Percentiles rank a stretch among this genome's conserved stretches.
Conservation (phyloP, 306 rosid species). For the Cicer judaicum region DNA sequence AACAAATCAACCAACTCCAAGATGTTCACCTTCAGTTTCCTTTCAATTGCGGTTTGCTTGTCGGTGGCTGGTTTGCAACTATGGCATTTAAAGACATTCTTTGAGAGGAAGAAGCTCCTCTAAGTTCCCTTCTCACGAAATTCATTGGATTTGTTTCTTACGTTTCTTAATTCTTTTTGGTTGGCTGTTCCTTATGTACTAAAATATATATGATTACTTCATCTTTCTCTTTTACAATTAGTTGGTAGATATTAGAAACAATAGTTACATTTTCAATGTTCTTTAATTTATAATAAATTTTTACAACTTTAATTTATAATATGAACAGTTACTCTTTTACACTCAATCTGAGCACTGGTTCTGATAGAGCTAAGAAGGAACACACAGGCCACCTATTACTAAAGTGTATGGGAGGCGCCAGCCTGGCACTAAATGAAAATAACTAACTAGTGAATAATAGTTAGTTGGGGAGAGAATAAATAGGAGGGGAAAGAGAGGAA, state of each 20-base stretch:
- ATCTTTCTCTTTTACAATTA: conserved; percentile 9
- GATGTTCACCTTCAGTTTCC: conserved; percentile 79
- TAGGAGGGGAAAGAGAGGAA: no score
- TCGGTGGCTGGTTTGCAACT: conserved; percentile 89
- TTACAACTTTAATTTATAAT: background rate
- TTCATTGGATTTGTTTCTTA: conserved; percentile 10
- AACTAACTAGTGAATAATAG: no score
- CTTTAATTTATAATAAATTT: background rate
- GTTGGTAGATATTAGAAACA: conserved; percentile 33
- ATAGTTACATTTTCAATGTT: conserved; percentile 1
- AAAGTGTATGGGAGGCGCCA: no score
- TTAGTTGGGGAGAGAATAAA: no score
- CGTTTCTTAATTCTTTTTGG: conserved; percentile 5
- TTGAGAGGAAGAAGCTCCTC: conserved; percentile 90
- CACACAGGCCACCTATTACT: no score
- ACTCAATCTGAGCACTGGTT: conserved; percentile 5
- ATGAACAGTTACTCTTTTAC: conserved; percentile 3
- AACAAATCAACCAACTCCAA: conserved; percentile 71
- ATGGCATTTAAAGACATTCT: conserved; percentile 94
- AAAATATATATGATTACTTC: conserved; percentile 44
- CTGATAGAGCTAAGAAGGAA: no score
- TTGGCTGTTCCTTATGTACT: conserved; percentile 12
- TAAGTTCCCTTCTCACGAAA: conserved; percentile 40
- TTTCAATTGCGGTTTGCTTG: conserved; percentile 77
- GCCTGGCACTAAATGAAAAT: no score